Evolutionary conservation across 768 basidiomycete species (phyloP).

Genomic region (Sarcodon sp.): DNA sequence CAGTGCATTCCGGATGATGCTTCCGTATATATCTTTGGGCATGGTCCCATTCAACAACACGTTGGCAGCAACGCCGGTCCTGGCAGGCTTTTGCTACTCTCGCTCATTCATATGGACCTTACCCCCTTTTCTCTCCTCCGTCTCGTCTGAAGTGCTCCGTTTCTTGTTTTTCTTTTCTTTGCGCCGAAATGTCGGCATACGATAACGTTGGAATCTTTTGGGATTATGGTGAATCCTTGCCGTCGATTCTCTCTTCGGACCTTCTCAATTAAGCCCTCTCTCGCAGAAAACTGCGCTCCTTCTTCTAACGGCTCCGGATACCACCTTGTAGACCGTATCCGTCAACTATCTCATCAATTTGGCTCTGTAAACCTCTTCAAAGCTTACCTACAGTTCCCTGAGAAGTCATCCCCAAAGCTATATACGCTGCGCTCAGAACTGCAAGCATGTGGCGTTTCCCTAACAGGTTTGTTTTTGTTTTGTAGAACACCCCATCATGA

Average conservation of each 20-base stretch:
- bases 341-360: conserved; percentile 29
- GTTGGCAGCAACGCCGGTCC: too few species aligned
- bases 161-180: too few species aligned
- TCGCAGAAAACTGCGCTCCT: conserved; percentile 23
- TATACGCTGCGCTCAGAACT: conserved; percentile 25
- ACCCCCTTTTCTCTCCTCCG: too few species aligned
- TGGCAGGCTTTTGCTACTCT: too few species aligned
- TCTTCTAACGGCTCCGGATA: conserved; percentile 26
- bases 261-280: not conserved
- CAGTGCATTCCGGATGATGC: too few species aligned
- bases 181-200: not conserved
- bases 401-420: conserved; percentile 21
- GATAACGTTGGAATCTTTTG: conserved; percentile 26
- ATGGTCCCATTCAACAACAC: too few species aligned
- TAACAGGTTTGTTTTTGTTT: conserved; percentile 12
- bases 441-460: conserved; percentile 35
- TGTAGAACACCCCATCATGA: not conserved
- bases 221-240: conserved; percentile 23
- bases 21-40: too few species aligned
- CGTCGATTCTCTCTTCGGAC: not conserved
- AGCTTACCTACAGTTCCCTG: conserved; percentile 37
- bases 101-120: too few species aligned
- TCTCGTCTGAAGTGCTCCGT: too few species aligned
- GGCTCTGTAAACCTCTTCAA: conserved; percentile 37
- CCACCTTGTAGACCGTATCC: conserved; percentile 28